Evolutionary conservation across 176 grass and related monocot species (phyloP).

Genomic region (Tillandsia leiboldiana): DNA sequence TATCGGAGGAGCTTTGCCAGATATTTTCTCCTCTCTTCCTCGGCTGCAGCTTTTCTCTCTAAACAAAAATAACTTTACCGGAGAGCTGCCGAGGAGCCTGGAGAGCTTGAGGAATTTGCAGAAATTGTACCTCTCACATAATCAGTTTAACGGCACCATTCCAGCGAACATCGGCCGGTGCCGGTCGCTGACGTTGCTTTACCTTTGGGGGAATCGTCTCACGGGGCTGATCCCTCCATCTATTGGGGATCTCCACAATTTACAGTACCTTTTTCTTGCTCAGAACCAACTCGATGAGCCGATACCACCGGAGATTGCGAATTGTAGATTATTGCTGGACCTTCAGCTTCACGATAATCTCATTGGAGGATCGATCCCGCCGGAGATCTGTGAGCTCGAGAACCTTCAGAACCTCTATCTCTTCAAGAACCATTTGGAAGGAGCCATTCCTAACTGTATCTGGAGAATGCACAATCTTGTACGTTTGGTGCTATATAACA

Average conservation of each 20-base stretch:
- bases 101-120: constrained; percentile 20
- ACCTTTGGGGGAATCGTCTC: constrained; percentile 36
- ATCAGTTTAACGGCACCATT: constrained; percentile 27
- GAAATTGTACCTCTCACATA: constrained; percentile 13
- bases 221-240: constrained; percentile 19
- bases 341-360: constrained; percentile 39
- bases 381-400: constrained; percentile 25
- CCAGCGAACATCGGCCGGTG: constrained; percentile 31
- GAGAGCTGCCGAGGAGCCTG: constrained; percentile 37
- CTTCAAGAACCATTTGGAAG: constrained; percentile 33
- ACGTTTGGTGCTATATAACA: constrained; percentile 24
- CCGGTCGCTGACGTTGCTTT: constrained; percentile 18
- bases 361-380: constrained; percentile 30
- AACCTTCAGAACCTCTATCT: constrained; percentile 21
- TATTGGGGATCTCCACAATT: constrained; percentile 24
- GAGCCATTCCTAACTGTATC: constrained; percentile 23
- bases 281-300: constrained; percentile 15
- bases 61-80: constrained; percentile 33
- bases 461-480: constrained; percentile 33
- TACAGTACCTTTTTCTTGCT: constrained; percentile 29
- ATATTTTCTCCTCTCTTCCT: constrained; percentile 33
- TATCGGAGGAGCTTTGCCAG: constrained; percentile 25
- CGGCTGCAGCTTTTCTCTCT: constrained; percentile 27
- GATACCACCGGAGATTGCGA: constrained; percentile 30
- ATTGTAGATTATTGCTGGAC: constrained; percentile 35